Percentiles rank a stretch among this genome's conserved stretches.
These are phyloP conservation scores for Madurella mycetomatis DNA, from an alignment of 2,329 filamentous ascomycete genomes.

Conservation along the genomic window DNA sequence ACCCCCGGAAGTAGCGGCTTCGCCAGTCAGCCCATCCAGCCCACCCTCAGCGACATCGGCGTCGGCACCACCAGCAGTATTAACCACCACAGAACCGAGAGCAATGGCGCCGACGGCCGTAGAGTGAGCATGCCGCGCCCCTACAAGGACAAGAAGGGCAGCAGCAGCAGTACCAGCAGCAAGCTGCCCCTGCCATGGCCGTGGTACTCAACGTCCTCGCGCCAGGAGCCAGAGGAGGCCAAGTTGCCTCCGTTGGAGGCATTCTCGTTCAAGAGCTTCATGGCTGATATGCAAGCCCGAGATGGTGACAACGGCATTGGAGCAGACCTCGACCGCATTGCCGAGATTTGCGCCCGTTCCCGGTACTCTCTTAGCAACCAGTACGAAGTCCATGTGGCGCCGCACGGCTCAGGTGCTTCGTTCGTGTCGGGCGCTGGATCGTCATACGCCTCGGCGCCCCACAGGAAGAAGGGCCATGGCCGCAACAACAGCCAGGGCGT, in stretches of 20 bases:
- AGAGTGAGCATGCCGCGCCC: slow-evolving; percentile 40
- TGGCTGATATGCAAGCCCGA: slow-evolving; percentile 50
- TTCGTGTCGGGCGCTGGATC: slow-evolving; percentile 35
- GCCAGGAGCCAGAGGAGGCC: slow-evolving; percentile 28
- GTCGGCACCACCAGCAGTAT: slow-evolving; percentile 9
- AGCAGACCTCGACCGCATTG: slow-evolving; percentile 59
- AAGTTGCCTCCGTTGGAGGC: slow-evolving; percentile 59
- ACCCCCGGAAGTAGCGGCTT: slow-evolving; percentile 22
- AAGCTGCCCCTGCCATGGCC: slow-evolving; percentile 27
- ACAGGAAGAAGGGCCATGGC: slow-evolving; percentile 23
- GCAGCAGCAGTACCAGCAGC: slow-evolving; percentile 21
- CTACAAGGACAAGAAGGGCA: slow-evolving; percentile 36
- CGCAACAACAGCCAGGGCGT: slow-evolving; percentile 25
- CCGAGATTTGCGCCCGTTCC: slow-evolving; percentile 62
- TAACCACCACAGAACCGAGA: not conserved
- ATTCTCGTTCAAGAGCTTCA: slow-evolving; percentile 61
- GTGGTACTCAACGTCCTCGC: slow-evolving; percentile 21
- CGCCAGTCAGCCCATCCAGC: slow-evolving; percentile 25
- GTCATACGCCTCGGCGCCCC: slow-evolving; percentile 14
- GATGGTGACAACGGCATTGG: slow-evolving; percentile 44
- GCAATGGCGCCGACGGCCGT: slow-evolving; percentile 6
- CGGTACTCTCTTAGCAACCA: slow-evolving; percentile 63
- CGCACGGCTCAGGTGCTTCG: slow-evolving; percentile 53
- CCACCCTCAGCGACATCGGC: slow-evolving; percentile 22
- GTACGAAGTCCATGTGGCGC: slow-evolving; percentile 61